Base-by-base conservation (phyloP, 2,329 filamentous ascomycete species). In the Dactylellina cionopaga region DNA sequence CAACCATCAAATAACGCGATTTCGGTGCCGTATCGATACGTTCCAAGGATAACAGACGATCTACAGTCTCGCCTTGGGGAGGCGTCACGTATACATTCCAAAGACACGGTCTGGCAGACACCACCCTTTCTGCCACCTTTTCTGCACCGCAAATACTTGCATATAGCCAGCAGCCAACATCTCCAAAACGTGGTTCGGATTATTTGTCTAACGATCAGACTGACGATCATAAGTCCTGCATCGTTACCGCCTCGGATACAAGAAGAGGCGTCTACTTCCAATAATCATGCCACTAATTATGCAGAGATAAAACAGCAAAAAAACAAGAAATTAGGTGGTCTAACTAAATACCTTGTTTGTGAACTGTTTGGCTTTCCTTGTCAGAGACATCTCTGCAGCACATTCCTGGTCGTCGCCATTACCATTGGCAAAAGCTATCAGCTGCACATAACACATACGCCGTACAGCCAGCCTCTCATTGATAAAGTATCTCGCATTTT, bases 151-250 rank as follows among this genome's bases (percentile, higher is more conserved):
- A 35, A 33, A 70, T 55, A 60, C 46, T 68, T 22, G 49, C 33
- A 44, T 47, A 69, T 46, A 55, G 55, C 64, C 27, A 56, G 56
- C 49, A 47, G 39, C 54, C 66, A 71, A 64, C 66, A 71, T 56
- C 44, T 41, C 27, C 43, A 64, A 71, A 71, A 71, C 66, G 58
- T 71, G 66, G 66, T 64, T 71, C 66, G 58, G 66, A 41, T 31
- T 58, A 43, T 54, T 70, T 71, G 66, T 71, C 66, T 29, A 64
- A 71, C 66, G 59, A 7, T 55, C 43, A 58, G 44, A 52, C 58
- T 43, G 66, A 27, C 66, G 43, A 71, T 71, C 64, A 49, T 27
- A 44, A 15, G 51, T 71, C 56, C 65, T 70, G 65, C 49, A 56
- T 60, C 27, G 24, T 11, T 69, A 52, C 46, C 46, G 64, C 64